Percentiles rank a stretch among this genome's conserved stretches.
phyloP scores from a whole-genome alignment of 2,329 filamentous ascomycete species.

The Fusarium sambucinum region DNA sequence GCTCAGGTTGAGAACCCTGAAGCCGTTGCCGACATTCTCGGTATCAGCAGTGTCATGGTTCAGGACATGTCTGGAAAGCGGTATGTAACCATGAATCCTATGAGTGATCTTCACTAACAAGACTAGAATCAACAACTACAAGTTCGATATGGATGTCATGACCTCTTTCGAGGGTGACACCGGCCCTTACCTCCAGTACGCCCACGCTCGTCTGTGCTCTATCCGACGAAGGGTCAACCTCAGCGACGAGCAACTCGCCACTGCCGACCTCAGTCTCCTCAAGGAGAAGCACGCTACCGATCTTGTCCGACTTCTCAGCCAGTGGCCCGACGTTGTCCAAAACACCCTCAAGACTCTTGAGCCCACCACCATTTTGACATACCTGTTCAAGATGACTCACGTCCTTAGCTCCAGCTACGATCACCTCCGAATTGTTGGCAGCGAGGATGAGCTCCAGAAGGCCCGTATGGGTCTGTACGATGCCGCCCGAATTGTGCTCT shows the following conservation, averaged over 20 bases:
- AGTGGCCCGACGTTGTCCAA: conserved; percentile 86
- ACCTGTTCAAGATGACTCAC: conserved; percentile 90
- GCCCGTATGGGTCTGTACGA: conserved; percentile 81
- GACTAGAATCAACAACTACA: conserved; percentile 71
- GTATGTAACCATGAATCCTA: conserved; percentile 56
- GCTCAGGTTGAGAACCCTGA: conserved; percentile 86
- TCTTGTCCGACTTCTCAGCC: conserved; percentile 79
- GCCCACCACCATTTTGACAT: conserved; percentile 66
- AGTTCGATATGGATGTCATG: conserved; percentile 85
- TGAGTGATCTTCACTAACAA: not conserved
- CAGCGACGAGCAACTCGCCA: conserved; percentile 67
- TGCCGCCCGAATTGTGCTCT: conserved; percentile 78
- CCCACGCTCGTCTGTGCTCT: conserved; percentile 77
- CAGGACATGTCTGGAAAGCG: conserved; percentile 98
- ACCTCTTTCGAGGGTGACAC: conserved; percentile 88
- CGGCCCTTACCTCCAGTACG: conserved; percentile 87
- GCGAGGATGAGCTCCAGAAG: conserved; percentile 76
- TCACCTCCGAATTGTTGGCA: conserved; percentile 83
- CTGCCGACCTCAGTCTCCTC: conserved; percentile 75
- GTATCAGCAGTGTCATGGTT: conserved; percentile 96
- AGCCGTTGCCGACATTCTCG: conserved; percentile 85
- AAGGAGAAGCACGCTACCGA: conserved; percentile 79
- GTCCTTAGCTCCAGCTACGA: conserved; percentile 84
- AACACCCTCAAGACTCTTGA: conserved; percentile 89
- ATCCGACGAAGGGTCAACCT: conserved; percentile 70